Evolutionary conservation across 176 grass and related monocot genomes (phyloP), one percentile per base, ranked within the genome.

Genomic region (Juncus effusus): DNA sequence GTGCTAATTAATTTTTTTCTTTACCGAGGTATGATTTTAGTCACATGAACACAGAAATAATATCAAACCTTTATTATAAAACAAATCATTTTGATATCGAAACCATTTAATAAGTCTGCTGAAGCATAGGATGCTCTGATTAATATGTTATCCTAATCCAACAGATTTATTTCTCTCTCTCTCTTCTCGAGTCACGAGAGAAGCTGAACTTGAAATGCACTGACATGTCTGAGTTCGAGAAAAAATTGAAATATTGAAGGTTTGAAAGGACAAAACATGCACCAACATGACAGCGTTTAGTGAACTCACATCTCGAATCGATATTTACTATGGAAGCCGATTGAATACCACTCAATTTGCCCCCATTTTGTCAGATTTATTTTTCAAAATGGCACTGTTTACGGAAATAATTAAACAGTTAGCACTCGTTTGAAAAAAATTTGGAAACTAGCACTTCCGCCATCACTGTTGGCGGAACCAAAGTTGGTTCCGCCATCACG

Each of bases 71-170:
- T 19, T 16, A 28, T 28, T 9, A 60, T 11, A 9, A 10, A 9
- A 15, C 14, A 16, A 60, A 60, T 2, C 36, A 35, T n/a, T 12
- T 10, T 37, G 13, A 51, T 42, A 6, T 52, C 4, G 15, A 50
- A 52, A 36, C 44, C 44, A 50, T 28, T 52, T 52, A 50, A 49
- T 36, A 67, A 28, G 19, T 28, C 19, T 28, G 38, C 7, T 40
- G 38, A 37, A 40, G 49, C 66, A 69, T 69, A 41, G 66, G 66
- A 70, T 70, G 40, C 67, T 70, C 36, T 56, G 51, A 38, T 41
- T 41, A 40, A 54, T 57, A 37, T 54, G 51, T n/a, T 6, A 57
- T 56, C 55, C 37, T 3, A 19, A 36, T 40, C 52, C 54, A 40
- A 53, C 28, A 51, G n/a, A 39, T 70, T 4, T 1, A 14, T 28